Evolutionary conservation across 805 yeast genomes (phyloP).

Genomic region (Zygosaccharomyces gambellarensis): DNA sequence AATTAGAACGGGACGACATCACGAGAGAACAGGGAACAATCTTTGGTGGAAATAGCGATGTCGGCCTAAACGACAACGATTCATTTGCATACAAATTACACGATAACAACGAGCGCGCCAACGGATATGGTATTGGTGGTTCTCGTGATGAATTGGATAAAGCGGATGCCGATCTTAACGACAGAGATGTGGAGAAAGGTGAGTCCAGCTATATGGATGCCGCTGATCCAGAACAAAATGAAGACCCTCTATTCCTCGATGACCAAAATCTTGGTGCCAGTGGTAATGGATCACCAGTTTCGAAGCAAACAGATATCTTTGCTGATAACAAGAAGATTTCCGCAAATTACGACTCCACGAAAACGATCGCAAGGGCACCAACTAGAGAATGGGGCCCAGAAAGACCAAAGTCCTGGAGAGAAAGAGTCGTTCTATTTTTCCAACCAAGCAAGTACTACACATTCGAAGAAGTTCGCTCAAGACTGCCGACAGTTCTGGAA

Average conservation of each 20-base stretch:
- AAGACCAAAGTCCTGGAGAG: conserved; percentile 14
- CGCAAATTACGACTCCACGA: background rate
- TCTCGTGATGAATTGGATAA: background rate
- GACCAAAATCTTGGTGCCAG: conserved; percentile 16
- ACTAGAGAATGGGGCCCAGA: conserved; percentile 11
- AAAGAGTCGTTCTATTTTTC: conserved; percentile 38
- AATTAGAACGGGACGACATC: conserved; percentile 25
- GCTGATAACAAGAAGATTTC: conserved; percentile 23
- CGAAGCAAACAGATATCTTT: conserved; percentile 23
- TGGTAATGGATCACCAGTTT: conserved; percentile 29
- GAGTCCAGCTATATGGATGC: background rate
- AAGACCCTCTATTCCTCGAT: background rate
- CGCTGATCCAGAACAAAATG: background rate
- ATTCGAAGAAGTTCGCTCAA: conserved; percentile 41
- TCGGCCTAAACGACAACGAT: background rate
- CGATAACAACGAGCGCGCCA: background rate
- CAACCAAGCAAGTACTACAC: conserved; percentile 43
- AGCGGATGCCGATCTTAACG: background rate
- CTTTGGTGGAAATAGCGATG: conserved; percentile 11
- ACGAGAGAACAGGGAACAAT: conserved; percentile 29
- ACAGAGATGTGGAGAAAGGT: background rate
- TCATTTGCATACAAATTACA: background rate
- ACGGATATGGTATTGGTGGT: background rate
- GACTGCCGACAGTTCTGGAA: conserved; percentile 36
- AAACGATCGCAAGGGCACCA: conserved; percentile 24